A percentile compares a stretch with the other conserved stretches of the same genome.
Conservation (phyloP, 2,329 filamentous ascomycete species). For the Phaeoacremonium minimum region DNA sequence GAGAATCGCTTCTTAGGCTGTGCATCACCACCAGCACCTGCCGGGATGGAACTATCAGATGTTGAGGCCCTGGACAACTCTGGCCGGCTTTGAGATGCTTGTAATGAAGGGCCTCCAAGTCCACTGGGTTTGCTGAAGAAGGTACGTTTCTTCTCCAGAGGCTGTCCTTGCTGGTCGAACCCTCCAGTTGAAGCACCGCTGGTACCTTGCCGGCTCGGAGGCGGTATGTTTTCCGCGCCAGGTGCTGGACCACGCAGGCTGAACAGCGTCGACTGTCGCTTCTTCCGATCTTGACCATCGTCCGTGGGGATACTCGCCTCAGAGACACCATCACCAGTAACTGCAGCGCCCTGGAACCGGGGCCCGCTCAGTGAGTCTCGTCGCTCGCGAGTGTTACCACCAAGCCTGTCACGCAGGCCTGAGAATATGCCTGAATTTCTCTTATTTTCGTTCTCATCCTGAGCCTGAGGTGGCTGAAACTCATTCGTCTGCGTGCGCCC, state of each 20-base stretch:
- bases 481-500: slow-evolving; percentile 9
- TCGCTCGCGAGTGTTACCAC: slow-evolving; percentile 24
- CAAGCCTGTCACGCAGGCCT: slow-evolving; percentile 41
- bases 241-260: slow-evolving; percentile 17
- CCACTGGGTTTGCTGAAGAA: slow-evolving; percentile 21
- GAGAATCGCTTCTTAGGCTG: slow-evolving; percentile 42
- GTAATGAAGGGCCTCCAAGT: slow-evolving; percentile 6
- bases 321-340: slow-evolving; percentile 33
- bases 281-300: slow-evolving; percentile 34
- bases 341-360: slow-evolving; percentile 11
- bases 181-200: slow-evolving; percentile 1
- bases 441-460: slow-evolving; percentile 28
- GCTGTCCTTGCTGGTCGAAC: slow-evolving; percentile 7
- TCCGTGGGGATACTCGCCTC: slow-evolving; percentile 34
- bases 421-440: slow-evolving; percentile 45
- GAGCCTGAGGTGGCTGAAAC: slow-evolving; percentile 13
- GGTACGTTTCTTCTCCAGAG: slow-evolving; percentile 16
- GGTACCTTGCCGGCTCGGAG: slow-evolving; percentile 19
- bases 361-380: slow-evolving; percentile 17
- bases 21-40: slow-evolving; percentile 7
- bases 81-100: slow-evolving; percentile 7
- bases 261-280: slow-evolving; percentile 34
- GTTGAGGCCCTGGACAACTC: slow-evolving; percentile 18
- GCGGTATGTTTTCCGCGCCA: slow-evolving; percentile 15
- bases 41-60: slow-evolving; percentile 17